Evolutionary conservation across 331 rosid species (phyloP), one percentile per base, ranked within the genome.

Genomic region (Arachis monticola): DNA sequence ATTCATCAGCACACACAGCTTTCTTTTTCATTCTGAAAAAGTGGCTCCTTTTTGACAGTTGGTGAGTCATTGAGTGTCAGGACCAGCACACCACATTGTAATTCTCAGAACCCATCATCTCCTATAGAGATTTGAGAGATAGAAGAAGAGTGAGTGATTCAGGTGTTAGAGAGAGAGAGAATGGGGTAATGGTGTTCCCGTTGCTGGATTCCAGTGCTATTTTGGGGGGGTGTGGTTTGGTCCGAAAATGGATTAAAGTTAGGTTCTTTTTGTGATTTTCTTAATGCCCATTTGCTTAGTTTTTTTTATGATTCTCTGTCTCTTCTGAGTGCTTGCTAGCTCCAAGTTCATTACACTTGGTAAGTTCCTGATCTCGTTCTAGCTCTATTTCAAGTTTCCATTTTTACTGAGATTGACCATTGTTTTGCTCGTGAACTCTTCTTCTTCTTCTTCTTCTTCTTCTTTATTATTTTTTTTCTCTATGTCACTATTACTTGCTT

Each of bases 121-220:
- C 4, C 5, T 38, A 38, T 0, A 38, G 41, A 38, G 4, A 3
- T 76, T 78, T 68, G 85, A 70, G 83, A 83, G 84, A 75, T 38
- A 72, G 10, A 45, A 45, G 9, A 55, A 14, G 60, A 14, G 22
- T 55, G 41, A 38, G 4, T 38, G 60, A 11, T 55, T 14, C 60
- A 55, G 27, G 60, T 55, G 60, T 4, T 38, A 3, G 4, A 38
- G 41, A 38, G 41, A 46, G 72, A 69, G 74, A 80, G 31, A 88
- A 84, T 91, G 96, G 91, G 90, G 90, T 87, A 85, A 88, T 60
- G 81, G 52, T 67, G 77, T 75, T 69, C 78, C 78, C 88, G 63
- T 83, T 79, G 35, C 77, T 59, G 67, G 69, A 62, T 79, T 81
- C 64, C 61, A 10, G 5, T 52, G 58, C 22, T 11, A 3, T 11